phyloP scores from a whole-genome alignment of 768 basidiomycete genomes.

The Boletus rubescentipes region DNA sequence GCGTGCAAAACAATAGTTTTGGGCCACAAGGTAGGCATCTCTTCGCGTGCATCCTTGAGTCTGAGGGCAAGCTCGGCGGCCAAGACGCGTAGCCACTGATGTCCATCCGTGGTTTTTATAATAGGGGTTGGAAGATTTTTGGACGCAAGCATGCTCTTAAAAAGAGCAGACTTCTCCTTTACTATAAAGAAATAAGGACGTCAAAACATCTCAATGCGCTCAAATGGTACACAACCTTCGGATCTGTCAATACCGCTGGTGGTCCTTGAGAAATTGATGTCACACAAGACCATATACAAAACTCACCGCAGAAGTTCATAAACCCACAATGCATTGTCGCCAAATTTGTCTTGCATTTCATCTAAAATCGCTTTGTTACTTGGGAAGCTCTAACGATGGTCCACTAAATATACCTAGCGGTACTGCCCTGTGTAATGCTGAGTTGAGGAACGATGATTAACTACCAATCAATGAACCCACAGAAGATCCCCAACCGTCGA shows the following conservation, averaged over 20 bases:
- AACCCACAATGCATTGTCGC: constrained; percentile 85
- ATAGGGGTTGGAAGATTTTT: constrained; percentile 88
- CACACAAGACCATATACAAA: neutral
- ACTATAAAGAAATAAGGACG: constrained; percentile 47
- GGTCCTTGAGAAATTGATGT: neutral
- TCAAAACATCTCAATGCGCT: neutral
- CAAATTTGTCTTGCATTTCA: constrained; percentile 78
- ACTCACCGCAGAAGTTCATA: constrained; percentile 84
- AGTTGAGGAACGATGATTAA: constrained; percentile 3
- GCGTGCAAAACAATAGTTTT: constrained; percentile 83
- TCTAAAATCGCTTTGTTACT: constrained; percentile 39
- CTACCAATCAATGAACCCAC: constrained; percentile 44
- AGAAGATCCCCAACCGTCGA: constrained; percentile 88
- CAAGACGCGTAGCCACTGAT: constrained; percentile 89
- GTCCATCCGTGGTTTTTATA: constrained; percentile 68
- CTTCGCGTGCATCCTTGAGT: constrained; percentile 76
- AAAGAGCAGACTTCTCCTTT: constrained; percentile 74
- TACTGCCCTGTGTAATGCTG: constrained; percentile 48
- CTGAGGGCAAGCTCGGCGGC: constrained; percentile 88
- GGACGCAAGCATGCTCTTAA: constrained; percentile 94
- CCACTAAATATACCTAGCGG: constrained; percentile 47
- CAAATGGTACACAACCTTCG: constrained; percentile 58
- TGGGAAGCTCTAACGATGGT: neutral
- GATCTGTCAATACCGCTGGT: constrained; percentile 79
- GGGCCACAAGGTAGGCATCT: constrained; percentile 81